A percentile compares a stretch with the other conserved stretches of the same genome.
phyloP scores from a whole-genome alignment of 1,139 yeast genomes.

The Blastobotrys malaysiensis region DNA sequence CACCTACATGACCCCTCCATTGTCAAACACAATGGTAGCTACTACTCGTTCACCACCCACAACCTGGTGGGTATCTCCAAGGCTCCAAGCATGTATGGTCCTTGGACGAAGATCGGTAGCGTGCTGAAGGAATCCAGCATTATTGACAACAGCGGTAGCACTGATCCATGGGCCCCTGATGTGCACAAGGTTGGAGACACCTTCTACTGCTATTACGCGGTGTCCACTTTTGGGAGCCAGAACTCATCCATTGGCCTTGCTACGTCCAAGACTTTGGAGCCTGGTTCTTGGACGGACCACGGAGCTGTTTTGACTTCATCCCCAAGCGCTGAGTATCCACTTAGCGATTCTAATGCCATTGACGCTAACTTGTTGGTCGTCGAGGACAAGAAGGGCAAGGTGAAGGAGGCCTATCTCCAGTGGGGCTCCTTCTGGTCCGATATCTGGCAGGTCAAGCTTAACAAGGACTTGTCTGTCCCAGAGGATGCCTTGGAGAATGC shows the following conservation, averaged over 20 bases:
- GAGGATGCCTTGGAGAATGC: conserved; percentile 2
- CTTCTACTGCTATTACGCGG: conserved; percentile 7
- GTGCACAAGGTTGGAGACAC: conserved; percentile 8
- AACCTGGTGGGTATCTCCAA: conserved; percentile 3
- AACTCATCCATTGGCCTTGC: conserved; percentile 8
- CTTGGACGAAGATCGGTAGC: conserved; percentile 5
- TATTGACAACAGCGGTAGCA: conserved; percentile 4
- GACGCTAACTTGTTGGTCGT: conserved; percentile 6
- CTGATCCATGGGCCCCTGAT: conserved; percentile 9
- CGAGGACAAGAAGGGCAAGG: background rate
- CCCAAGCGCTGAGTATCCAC: conserved; percentile 3
- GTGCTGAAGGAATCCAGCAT: conserved; percentile 3
- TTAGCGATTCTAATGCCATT: conserved; percentile 4
- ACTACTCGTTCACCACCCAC: conserved; percentile 7
- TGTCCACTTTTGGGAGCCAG: conserved; percentile 5
- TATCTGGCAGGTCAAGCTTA: conserved; percentile 5
- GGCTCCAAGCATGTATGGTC: conserved; percentile 5
- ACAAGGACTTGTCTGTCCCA: conserved; percentile 2
- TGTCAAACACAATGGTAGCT: conserved; percentile 14
- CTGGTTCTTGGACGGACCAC: conserved; percentile 8
- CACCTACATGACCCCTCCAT: conserved; percentile 15
- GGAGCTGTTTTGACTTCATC: conserved; percentile 4
- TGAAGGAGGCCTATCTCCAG: conserved; percentile 3
- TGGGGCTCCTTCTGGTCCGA: conserved; percentile 9
- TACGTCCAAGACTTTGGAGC: conserved; percentile 6